Percentiles rank a stretch among this genome's conserved stretches.
These are phyloP conservation scores for Globisporangium apiculatum DNA, from an alignment of 352 stramenopile species.

Conservation along the genomic window DNA sequence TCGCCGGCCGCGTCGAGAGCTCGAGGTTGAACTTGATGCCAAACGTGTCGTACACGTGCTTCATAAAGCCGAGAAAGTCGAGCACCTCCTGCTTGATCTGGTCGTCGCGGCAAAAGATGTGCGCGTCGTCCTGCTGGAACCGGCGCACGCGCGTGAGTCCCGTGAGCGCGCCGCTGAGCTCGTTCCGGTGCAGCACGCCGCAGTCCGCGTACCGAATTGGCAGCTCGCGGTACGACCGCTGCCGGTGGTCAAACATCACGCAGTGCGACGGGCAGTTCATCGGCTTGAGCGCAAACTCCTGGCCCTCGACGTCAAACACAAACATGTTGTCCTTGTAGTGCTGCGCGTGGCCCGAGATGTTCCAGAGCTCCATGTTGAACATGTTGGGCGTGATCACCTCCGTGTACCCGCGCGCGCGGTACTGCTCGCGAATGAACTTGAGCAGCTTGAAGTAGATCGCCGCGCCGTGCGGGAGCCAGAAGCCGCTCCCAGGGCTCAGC, in stretches of 20 bases:
- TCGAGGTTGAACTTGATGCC: conserved; percentile 96
- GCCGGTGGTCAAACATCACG: conserved; percentile 94
- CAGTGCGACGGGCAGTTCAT: conserved; percentile 99
- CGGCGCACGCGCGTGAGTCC: conserved; percentile 94
- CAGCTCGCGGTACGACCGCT: conserved; percentile 94
- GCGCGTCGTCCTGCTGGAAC: conserved; percentile 98
- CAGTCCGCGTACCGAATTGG: conserved; percentile 93
- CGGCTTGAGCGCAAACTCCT: conserved; percentile 96
- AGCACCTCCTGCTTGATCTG: conserved; percentile 96
- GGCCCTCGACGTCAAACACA: conserved; percentile 62
- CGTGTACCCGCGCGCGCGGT: conserved; percentile 90
- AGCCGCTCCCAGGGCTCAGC: conserved; percentile 94
- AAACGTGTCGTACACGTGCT: conserved; percentile 93
- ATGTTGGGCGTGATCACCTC: conserved; percentile 97
- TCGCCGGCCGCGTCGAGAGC: conserved; percentile 93
- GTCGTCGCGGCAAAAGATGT: conserved; percentile 96
- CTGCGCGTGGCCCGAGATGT: conserved; percentile 95
- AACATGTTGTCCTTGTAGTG: conserved; percentile 98
- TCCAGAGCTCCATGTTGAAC: conserved; percentile 97
- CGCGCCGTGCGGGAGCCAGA: conserved; percentile 97
- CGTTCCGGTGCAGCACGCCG: conserved; percentile 93
- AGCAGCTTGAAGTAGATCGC: conserved; percentile 97
- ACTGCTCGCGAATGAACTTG: conserved; percentile 78
- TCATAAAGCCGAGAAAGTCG: conserved; percentile 89
- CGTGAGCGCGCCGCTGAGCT: conserved; percentile 93